Conservation (phyloP, 2,329 filamentous ascomycete species). For the Paecilomyces dactylethromorphus region DNA sequence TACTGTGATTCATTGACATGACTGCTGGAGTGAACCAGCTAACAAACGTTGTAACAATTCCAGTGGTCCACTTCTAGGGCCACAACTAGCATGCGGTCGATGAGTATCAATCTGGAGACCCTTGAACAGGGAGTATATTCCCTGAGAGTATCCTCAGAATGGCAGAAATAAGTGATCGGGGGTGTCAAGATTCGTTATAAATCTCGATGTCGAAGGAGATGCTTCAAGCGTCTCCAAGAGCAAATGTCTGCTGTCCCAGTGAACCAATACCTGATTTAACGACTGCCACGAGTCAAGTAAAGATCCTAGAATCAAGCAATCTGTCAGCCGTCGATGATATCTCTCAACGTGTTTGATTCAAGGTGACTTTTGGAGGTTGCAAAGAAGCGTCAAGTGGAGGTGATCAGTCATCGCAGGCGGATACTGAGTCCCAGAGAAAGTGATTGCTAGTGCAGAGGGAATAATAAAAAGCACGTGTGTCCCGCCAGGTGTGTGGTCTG, state of each 20-base stretch:
- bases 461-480: too few species aligned
- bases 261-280: background rate
- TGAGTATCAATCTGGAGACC: background rate
- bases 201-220: background rate
- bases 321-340: background rate
- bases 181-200: background rate
- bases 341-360: background rate
- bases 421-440: too few species aligned
- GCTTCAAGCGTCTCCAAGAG: background rate
- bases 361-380: too few species aligned
- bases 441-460: too few species aligned
- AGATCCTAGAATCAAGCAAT: background rate
- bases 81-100: background rate
- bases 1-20: slow-evolving; percentile 18
- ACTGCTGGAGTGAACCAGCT: slow-evolving; percentile 1
- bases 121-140: background rate
- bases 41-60: slow-evolving; percentile 4
- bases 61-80: background rate
- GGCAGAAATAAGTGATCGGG: background rate
- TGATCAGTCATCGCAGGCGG: too few species aligned
- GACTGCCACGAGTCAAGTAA: background rate
- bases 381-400: too few species aligned
- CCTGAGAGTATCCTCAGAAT: background rate
- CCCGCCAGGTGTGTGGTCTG: too few species aligned
- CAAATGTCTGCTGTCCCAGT: background rate